phyloP scores from a whole-genome alignment of 2,329 filamentous ascomycete genomes.

The Blumeria graminis region DNA sequence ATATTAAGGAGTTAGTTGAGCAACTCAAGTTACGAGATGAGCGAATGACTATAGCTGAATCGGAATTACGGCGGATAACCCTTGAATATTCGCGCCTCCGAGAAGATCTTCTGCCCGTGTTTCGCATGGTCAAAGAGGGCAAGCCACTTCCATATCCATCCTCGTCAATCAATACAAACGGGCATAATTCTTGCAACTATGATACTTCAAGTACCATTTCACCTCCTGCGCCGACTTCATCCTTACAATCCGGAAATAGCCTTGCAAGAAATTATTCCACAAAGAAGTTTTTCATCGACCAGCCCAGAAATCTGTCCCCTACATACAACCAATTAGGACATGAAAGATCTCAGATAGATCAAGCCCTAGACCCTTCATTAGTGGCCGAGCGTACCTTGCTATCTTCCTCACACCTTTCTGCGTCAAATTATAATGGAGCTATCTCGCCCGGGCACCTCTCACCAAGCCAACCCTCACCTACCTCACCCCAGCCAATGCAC shows the following conservation, averaged over 20 bases:
- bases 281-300: slow-evolving; percentile 49
- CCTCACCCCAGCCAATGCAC: slow-evolving; percentile 29
- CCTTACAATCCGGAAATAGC: slow-evolving; percentile 25
- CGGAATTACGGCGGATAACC: slow-evolving; percentile 57
- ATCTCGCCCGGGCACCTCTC: slow-evolving; percentile 32
- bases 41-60: slow-evolving; percentile 61
- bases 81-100: slow-evolving; percentile 75
- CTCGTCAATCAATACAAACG: slow-evolving; percentile 6
- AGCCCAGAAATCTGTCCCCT: slow-evolving; percentile 54
- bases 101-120: slow-evolving; percentile 75
- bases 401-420: slow-evolving; percentile 44
- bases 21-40: slow-evolving; percentile 79
- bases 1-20: slow-evolving; percentile 75
- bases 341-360: slow-evolving; percentile 38
- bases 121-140: slow-evolving; percentile 77
- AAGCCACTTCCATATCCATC: slow-evolving; percentile 48
- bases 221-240: slow-evolving; percentile 31
- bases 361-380: slow-evolving; percentile 41
- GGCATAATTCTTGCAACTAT: slow-evolving; percentile 22
- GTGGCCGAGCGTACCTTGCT: slow-evolving; percentile 42
- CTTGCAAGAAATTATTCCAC: slow-evolving; percentile 53
- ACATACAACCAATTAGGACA: slow-evolving; percentile 46
- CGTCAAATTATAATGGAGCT: slow-evolving; percentile 36
- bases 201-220: slow-evolving; percentile 25
- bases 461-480: slow-evolving; percentile 45